A percentile compares a stretch with the other conserved stretches of the same genome.
Conservation (phyloP, 768 basidiomycete species). For the Boletus reticuloceps region DNA sequence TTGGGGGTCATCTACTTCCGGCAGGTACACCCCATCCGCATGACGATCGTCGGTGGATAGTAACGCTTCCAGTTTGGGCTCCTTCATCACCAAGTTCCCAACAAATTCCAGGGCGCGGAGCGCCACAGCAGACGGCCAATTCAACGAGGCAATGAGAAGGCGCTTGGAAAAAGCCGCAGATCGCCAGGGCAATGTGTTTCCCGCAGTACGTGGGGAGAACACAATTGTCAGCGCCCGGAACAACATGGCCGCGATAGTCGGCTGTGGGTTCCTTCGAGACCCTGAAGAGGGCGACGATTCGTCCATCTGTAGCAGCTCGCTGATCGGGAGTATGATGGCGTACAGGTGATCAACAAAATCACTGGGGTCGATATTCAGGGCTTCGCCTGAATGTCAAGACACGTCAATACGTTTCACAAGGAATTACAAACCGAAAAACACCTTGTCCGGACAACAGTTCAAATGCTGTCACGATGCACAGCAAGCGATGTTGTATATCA, state of each 20-base stretch:
- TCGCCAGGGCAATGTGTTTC: slow-evolving; percentile 63
- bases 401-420: slow-evolving; percentile 8
- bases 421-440: slow-evolving; percentile 23
- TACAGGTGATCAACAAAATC: slow-evolving; percentile 89
- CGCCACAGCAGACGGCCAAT: slow-evolving; percentile 71
- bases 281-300: slow-evolving; percentile 34
- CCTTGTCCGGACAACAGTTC: slow-evolving; percentile 97
- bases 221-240: slow-evolving; percentile 83
- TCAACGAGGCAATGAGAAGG: slow-evolving; percentile 74
- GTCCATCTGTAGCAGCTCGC: slow-evolving; percentile 65
- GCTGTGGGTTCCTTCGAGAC: slow-evolving; percentile 27
- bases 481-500: slow-evolving; percentile 58
- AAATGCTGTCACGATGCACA: slow-evolving; percentile 95
- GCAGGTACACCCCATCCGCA: slow-evolving; percentile 79
- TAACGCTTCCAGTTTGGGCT: slow-evolving; percentile 79
- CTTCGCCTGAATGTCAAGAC: slow-evolving; percentile 63
- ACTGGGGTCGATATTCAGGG: slow-evolving; percentile 91
- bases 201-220: slow-evolving; percentile 71
- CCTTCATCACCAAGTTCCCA: slow-evolving; percentile 64
- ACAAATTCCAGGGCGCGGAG: slow-evolving; percentile 76
- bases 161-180: slow-evolving; percentile 93
- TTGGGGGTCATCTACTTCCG: slow-evolving; percentile 87
- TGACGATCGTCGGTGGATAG: slow-evolving; percentile 85
- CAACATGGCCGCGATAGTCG: slow-evolving; percentile 62
- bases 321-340: slow-evolving; percentile 73